A percentile compares a stretch with the other conserved stretches of the same genome.
Evolutionary conservation across 495 filamentous ascomycete species (phyloP).

Genomic region (Jackrogersella minutella): DNA sequence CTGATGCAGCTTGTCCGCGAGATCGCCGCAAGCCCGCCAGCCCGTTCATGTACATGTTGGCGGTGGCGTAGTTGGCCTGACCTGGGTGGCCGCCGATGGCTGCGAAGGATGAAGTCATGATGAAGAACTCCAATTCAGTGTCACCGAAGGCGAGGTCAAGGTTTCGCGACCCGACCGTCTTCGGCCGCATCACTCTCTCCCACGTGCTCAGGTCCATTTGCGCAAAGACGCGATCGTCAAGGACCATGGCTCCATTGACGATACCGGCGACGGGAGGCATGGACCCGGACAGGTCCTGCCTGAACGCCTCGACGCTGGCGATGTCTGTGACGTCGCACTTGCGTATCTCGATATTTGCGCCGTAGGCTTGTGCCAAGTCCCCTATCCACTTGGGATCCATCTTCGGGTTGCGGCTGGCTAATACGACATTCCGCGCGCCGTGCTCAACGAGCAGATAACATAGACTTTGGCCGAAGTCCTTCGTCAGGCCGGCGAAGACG

Average conservation of each 20-base stretch:
- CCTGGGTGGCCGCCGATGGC: conserved; percentile 56
- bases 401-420: conserved; percentile 65
- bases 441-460: conserved; percentile 63
- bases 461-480: conserved; percentile 65
- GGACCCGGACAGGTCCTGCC: conserved; percentile 31
- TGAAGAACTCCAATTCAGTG: conserved; percentile 55
- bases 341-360: conserved; percentile 47
- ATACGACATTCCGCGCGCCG: conserved; percentile 62
- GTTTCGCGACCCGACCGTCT: conserved; percentile 54
- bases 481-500: conserved; percentile 64
- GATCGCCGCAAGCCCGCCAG: conserved; percentile 48
- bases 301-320: conserved; percentile 42
- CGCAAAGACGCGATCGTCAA: conserved; percentile 57
- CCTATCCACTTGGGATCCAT: conserved; percentile 57
- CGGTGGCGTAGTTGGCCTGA: conserved; percentile 65
- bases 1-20: conserved; percentile 49
- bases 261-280: conserved; percentile 56
- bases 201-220: conserved; percentile 55
- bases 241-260: conserved; percentile 63
- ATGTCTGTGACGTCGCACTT: conserved; percentile 48
- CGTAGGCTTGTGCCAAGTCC: conserved; percentile 43
- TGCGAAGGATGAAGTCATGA: conserved; percentile 59
- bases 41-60: conserved; percentile 64
- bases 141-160: conserved; percentile 47
- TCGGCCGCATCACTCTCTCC: conserved; percentile 53